These are phyloP conservation scores for Didymella exigua DNA, from an alignment of 2,329 filamentous ascomycete genomes.

Conservation along the genomic window DNA sequence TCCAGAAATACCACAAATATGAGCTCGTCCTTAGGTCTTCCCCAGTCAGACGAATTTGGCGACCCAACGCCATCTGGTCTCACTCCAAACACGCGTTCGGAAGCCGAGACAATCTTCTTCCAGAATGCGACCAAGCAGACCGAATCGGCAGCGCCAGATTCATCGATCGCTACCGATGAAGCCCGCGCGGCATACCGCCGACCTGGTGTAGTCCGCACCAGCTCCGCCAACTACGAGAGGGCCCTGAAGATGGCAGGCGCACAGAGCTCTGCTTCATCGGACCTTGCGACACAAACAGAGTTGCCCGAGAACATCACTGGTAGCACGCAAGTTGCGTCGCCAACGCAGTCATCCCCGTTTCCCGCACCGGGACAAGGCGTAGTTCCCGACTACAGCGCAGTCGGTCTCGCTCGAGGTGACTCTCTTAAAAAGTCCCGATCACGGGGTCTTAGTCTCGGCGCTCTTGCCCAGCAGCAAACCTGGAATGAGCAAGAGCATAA, in stretches of 20 bases:
- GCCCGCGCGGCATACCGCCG: slow-evolving; percentile 38
- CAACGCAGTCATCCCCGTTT: slow-evolving; percentile 28
- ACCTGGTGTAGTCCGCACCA: slow-evolving; percentile 31
- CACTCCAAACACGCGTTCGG: slow-evolving; percentile 43
- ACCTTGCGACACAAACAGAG: slow-evolving; percentile 28
- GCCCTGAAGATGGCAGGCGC: slow-evolving; percentile 31
- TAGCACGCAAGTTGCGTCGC: slow-evolving; percentile 19
- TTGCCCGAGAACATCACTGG: slow-evolving; percentile 17
- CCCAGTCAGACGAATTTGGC: slow-evolving; percentile 30
- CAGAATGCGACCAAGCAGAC: slow-evolving; percentile 41
- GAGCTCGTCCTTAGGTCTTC: slow-evolving; percentile 25
- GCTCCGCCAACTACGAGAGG: slow-evolving; percentile 41
- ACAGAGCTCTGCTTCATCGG: slow-evolving; percentile 32
- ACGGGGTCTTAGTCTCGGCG: slow-evolving; percentile 38
- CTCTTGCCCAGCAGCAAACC: slow-evolving; percentile 38
- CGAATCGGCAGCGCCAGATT: slow-evolving; percentile 44
- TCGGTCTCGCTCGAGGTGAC: slow-evolving; percentile 32
- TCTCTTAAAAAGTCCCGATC: slow-evolving; percentile 38
- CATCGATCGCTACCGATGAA: slow-evolving; percentile 25
- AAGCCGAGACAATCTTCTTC: slow-evolving; percentile 44
- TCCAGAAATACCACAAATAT: slow-evolving; percentile 17
- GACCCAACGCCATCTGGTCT: slow-evolving; percentile 41
- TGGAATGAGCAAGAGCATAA: slow-evolving; percentile 47
- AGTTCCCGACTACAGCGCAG: slow-evolving; percentile 38
- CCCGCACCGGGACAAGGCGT: slow-evolving; percentile 41